These are phyloP conservation scores for Alternaria longipes DNA, from an alignment of 2,329 filamentous ascomycete species.

Conservation along the genomic window DNA sequence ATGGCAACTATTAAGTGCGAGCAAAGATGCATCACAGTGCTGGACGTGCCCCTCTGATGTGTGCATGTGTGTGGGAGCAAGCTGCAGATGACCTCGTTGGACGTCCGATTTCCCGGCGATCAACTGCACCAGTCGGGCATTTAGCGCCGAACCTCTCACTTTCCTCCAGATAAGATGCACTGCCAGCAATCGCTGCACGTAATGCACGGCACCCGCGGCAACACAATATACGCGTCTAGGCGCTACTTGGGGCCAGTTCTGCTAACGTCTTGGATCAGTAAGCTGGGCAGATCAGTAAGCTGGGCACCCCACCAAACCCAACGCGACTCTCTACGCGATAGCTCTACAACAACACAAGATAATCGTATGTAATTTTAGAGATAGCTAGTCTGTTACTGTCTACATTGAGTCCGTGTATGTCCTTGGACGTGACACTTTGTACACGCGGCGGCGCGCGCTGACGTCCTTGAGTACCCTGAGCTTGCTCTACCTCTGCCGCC, in stretches of 20 bases:
- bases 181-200: slow-evolving; percentile 7
- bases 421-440: no score
- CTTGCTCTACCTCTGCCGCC: no score
- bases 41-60: slow-evolving; percentile 23
- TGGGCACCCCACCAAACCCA: no score
- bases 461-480: no score
- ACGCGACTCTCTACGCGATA: no score
- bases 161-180: slow-evolving; percentile 10
- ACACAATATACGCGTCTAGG: background rate
- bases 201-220: background rate
- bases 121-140: slow-evolving; percentile 13
- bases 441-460: no score
- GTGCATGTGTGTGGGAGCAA: slow-evolving; percentile 22
- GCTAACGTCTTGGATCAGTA: no score
- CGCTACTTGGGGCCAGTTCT: background rate
- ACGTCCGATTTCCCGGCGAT: slow-evolving; percentile 13
- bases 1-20: slow-evolving; percentile 8
- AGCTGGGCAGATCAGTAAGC: no score
- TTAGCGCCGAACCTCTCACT: slow-evolving; percentile 21
- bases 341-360: no score
- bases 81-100: slow-evolving; percentile 35
- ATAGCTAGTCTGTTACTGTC: no score
- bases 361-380: no score
- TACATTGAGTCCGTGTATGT: no score
- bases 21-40: slow-evolving; percentile 18